Percentiles rank a stretch among this genome's conserved stretches.
Conservation (phyloP, 805 yeast species). For the Candida methanosorbosa region DNA sequence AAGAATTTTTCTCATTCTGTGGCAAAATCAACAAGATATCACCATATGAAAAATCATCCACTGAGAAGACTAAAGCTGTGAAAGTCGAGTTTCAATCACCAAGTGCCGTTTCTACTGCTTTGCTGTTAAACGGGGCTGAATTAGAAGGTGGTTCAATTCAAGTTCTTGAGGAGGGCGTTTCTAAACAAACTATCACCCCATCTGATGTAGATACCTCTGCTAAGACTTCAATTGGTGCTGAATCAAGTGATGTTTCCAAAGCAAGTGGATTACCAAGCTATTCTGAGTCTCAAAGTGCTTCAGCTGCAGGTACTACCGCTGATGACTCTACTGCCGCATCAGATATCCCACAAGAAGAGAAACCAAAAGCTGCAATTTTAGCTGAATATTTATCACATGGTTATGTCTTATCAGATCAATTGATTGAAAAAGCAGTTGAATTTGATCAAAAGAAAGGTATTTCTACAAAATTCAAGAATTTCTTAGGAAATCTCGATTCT, state of each 20-base stretch:
- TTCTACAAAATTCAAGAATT: slow-evolving; percentile 45
- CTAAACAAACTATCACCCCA: slow-evolving; percentile 11
- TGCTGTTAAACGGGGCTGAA: slow-evolving; percentile 65
- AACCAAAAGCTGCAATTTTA: slow-evolving; percentile 66
- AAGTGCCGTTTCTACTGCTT: slow-evolving; percentile 63
- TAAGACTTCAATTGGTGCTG: neutral
- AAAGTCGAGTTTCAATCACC: slow-evolving; percentile 46
- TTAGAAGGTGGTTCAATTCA: slow-evolving; percentile 49
- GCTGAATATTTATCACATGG: slow-evolving; percentile 76
- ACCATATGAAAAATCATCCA: slow-evolving; percentile 20
- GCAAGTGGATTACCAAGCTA: neutral
- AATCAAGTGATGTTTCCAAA: neutral
- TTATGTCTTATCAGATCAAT: slow-evolving; percentile 53
- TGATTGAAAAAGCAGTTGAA: slow-evolving; percentile 51
- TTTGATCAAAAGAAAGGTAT: slow-evolving; percentile 60
- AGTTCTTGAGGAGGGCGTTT: slow-evolving; percentile 28
- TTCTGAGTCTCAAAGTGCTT: slow-evolving; percentile 5
- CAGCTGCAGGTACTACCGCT: slow-evolving; percentile 8
- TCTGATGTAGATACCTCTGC: neutral
- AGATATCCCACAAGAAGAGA: slow-evolving; percentile 65
- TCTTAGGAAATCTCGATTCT: slow-evolving; percentile 44
- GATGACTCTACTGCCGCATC: slow-evolving; percentile 2
- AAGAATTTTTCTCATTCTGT: slow-evolving; percentile 68
- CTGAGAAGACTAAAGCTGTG: slow-evolving; percentile 28
- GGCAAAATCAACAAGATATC: slow-evolving; percentile 41